Evolutionary conservation across 192 early-diverging fungal species (phyloP).

Genomic region (Allomyces javanicus): DNA sequence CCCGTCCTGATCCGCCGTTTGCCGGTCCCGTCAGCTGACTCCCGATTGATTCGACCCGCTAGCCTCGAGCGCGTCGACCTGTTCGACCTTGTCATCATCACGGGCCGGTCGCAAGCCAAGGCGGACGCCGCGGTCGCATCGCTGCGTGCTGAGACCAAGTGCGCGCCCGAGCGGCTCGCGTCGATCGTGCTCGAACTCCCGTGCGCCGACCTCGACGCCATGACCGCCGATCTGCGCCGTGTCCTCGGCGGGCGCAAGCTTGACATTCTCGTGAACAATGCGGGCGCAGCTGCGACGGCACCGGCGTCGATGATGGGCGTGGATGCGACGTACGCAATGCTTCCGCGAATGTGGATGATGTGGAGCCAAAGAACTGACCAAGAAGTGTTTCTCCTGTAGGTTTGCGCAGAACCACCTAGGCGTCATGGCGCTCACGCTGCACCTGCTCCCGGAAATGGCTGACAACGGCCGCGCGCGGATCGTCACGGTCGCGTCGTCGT

Average conservation of each 20-base stretch:
- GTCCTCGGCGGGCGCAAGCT: neutral
- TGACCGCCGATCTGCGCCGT: neutral
- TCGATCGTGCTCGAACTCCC: neutral
- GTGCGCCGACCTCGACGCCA: neutral
- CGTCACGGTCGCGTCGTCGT: conserved; percentile 14
- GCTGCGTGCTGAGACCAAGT: neutral
- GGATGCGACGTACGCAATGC: neutral
- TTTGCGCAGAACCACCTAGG: neutral
- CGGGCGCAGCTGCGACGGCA: neutral
- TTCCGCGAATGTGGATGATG: neutral
- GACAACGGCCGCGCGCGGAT: conserved; percentile 1
- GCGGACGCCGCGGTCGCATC: neutral
- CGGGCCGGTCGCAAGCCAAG: no score
- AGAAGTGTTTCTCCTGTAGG: neutral
- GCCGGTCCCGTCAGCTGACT: neutral
- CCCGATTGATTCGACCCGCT: neutral
- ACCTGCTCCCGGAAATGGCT: neutral
- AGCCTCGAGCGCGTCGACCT: neutral
- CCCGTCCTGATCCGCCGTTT: neutral
- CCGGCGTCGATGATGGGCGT: neutral
- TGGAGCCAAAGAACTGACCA: no score
- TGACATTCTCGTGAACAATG: neutral
- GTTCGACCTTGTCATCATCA: neutral
- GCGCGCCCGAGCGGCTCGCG: neutral
- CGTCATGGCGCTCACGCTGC: neutral